phyloP scores from a whole-genome alignment of 139 green algal species.

The Zygnema cylindricum region DNA sequence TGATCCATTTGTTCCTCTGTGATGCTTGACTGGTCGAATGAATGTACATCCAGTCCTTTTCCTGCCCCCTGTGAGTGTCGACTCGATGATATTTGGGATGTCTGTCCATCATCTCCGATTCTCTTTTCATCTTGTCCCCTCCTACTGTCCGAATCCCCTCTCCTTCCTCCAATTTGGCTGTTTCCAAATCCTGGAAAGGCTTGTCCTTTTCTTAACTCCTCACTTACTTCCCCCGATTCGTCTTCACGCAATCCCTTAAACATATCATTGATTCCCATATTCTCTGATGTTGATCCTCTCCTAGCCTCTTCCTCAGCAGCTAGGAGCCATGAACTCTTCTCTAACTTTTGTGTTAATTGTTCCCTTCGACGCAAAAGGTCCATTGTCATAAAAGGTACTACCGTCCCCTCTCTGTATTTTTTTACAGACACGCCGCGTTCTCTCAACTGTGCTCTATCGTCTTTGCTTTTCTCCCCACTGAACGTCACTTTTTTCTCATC shows the following conservation, averaged over 20 bases:
- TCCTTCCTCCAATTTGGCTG: neutral
- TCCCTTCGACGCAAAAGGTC: neutral
- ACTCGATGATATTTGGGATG: no score
- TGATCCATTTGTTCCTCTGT: no score
- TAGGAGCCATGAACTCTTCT: neutral
- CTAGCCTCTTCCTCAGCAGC: neutral
- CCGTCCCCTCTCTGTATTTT: neutral
- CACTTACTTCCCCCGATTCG: neutral
- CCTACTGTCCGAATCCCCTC: neutral
- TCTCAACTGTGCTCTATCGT: no score
- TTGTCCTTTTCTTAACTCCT: neutral
- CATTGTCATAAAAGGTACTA: neutral
- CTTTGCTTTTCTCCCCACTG: neutral
- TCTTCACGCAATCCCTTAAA: no score
- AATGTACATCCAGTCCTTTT: no score
- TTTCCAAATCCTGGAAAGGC: neutral
- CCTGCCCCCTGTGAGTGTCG: no score
- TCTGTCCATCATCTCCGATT: neutral
- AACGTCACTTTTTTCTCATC: neutral
- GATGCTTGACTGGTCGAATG: no score
- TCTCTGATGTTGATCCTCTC: neutral
- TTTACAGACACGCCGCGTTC: neutral
- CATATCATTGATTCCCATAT: neutral
- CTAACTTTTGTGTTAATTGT: neutral
- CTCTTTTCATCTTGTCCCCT: neutral